These are phyloP conservation scores for Symmetrospora coprosmae DNA, from an alignment of 768 basidiomycete genomes.

Conservation along the genomic window DNA sequence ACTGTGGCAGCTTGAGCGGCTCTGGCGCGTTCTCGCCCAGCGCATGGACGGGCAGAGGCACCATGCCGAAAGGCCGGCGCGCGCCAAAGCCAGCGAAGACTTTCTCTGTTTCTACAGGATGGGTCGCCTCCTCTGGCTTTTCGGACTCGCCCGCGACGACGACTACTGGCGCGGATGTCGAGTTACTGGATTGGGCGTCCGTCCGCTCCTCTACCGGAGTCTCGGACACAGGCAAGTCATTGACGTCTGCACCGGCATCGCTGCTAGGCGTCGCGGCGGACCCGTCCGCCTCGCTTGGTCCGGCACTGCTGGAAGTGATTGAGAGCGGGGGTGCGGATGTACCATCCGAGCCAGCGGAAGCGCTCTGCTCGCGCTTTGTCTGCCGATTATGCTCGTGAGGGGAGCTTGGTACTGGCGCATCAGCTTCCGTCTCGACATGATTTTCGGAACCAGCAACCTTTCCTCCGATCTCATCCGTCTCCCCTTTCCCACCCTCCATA, in stretches of 20 bases:
- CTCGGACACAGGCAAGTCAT: neutral
- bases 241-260: neutral
- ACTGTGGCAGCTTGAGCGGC: neutral
- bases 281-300: neutral
- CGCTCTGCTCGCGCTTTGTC: too few relatives aligned
- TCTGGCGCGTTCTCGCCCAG: neutral
- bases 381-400: too few relatives aligned
- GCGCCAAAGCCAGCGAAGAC: slow-evolving; percentile 11
- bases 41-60: neutral
- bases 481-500: neutral
- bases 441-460: neutral
- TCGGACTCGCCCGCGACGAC: neutral
- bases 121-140: neutral
- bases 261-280: neutral
- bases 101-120: neutral
- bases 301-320: neutral
- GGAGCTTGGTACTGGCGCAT: too few relatives aligned
- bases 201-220: neutral
- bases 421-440: neutral
- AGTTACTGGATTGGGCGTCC: neutral
- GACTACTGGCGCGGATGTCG: neutral
- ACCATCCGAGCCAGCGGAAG: too few relatives aligned
- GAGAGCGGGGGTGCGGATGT: neutral
- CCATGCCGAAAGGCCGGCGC: slow-evolving; percentile 8
- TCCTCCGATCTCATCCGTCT: neutral